Evolutionary conservation across 106 monocot species (phyloP), one percentile per base, ranked within the genome.

Genomic region (Dendrobium catenatum): DNA sequence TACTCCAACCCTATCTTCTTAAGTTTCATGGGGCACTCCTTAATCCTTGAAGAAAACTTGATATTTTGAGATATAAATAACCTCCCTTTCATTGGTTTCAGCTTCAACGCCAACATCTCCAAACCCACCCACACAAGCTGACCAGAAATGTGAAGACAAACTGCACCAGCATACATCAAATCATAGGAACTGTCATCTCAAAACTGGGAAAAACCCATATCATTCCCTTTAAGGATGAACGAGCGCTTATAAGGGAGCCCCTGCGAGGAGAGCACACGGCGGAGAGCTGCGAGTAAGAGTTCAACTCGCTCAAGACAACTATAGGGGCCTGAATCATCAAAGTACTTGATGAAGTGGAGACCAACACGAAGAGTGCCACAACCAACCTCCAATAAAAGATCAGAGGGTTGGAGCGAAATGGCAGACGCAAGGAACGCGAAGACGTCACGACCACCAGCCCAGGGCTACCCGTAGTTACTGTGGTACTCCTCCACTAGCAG

Each of bases 381-480:
- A 2, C 98, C 98, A 42, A 98, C 85, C 81, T 98, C 98, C 10
- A 98, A 87, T n/a, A 98, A 94, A 17, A 75, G 85, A 81, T 89
- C 88, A 26, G 89, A 87, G 17, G 94, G 91, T n/a, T n/a, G n/a
- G 11, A 98, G 89, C 5, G 55, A 33, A 40, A 81, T 79, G 26
- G 94, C 80, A 27, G 77, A 72, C 6, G 94, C 98, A 22, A 98
- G 93, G 79, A 98, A 95, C 78, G 91, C 98, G 61, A 98, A 98
- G 15, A 98, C 91, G 68, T 98, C 98, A 19, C 91, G 88, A 47
- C 98, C 98, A 4, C 98, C 98, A 6, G 98, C 98, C 94, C 98
- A 98, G 2, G 98, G 98, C 72, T 97, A 94, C 9, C 97, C 97
- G 76, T 97, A 97, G 77, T 97, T 97, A 80, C 94, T 94, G 82